A percentile compares a stretch with the other conserved stretches of the same genome.
phyloP scores from a whole-genome alignment of 2,329 filamentous ascomycete genomes.

The Sclerotinia trifoliorum region DNA sequence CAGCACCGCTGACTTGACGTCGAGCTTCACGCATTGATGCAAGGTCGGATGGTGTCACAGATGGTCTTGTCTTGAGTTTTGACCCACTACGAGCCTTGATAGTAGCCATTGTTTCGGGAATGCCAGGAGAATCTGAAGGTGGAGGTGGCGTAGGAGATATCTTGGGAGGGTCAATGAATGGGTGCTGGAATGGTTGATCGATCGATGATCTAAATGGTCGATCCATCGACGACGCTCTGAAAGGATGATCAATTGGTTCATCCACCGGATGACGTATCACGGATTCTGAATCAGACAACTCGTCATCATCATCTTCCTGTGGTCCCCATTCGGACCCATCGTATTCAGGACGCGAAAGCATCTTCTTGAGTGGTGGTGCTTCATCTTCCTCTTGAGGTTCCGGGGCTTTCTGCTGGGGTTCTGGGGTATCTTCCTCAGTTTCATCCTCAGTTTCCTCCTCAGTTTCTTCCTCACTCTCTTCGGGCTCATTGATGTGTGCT shows the following conservation, averaged over 20 bases:
- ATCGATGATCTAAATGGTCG: conserved; percentile 17
- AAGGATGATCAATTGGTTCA: conserved; percentile 10
- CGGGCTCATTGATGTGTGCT: background rate
- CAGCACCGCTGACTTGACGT: conserved; percentile 77
- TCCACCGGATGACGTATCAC: conserved; percentile 68
- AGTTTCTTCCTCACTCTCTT: background rate
- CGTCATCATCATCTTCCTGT: conserved; percentile 49
- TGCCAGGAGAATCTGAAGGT: conserved; percentile 51
- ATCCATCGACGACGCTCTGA: conserved; percentile 13
- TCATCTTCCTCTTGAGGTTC: conserved; percentile 25
- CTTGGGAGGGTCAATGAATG: conserved; percentile 46
- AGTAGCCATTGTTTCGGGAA: conserved; percentile 82
- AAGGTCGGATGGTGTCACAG: conserved; percentile 81
- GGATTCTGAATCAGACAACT: conserved; percentile 73
- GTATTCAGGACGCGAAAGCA: conserved; percentile 59
- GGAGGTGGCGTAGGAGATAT: conserved; percentile 30
- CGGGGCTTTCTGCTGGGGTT: background rate
- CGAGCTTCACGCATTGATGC: conserved; percentile 82
- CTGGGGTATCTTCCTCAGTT: conserved; percentile 6
- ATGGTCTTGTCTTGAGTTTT: conserved; percentile 84
- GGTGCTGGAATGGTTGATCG: conserved; percentile 13
- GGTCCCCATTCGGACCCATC: conserved; percentile 61
- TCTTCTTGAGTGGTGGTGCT: conserved; percentile 36
- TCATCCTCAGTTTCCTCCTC: conserved; percentile 1
- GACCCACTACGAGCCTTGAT: conserved; percentile 80